These are phyloP conservation scores for Sinapis alba DNA, from an alignment of 441 rosid genomes.

Conservation along the genomic window DNA sequence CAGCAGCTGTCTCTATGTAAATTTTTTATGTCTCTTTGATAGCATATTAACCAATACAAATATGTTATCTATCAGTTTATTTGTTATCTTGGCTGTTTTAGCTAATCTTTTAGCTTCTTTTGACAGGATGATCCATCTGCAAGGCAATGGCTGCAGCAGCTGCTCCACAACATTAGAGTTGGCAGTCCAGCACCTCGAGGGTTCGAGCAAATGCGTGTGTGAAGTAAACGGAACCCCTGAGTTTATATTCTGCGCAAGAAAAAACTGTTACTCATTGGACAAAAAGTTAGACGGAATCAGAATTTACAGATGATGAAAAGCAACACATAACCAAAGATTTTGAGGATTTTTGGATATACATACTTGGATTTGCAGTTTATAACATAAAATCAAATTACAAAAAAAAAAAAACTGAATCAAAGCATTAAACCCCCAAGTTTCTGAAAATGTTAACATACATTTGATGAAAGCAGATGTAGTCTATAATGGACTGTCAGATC, in stretches of 20 bases:
- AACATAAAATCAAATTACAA: not conserved
- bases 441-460: not conserved
- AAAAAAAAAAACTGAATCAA: not conserved
- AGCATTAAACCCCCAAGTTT: not conserved
- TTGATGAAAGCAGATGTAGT: not conserved
- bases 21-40: constrained; percentile 39
- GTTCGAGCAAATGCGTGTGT: not conserved
- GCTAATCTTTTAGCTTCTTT: not conserved
- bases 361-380: not conserved
- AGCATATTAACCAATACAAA: constrained; percentile 22
- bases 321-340: not conserved
- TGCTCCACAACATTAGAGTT: not conserved
- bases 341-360: not conserved
- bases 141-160: constrained; percentile 1
- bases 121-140: not conserved
- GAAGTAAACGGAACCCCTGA: not conserved
- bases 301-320: not conserved
- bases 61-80: not conserved
- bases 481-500: not conserved
- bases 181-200: not conserved
- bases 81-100: not conserved
- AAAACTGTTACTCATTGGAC: not conserved
- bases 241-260: not conserved
- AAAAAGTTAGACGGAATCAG: not conserved
- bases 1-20: constrained; percentile 79